Evolutionary conservation across 805 yeast species (phyloP).

Genomic region (Lipomyces oligophaga): DNA sequence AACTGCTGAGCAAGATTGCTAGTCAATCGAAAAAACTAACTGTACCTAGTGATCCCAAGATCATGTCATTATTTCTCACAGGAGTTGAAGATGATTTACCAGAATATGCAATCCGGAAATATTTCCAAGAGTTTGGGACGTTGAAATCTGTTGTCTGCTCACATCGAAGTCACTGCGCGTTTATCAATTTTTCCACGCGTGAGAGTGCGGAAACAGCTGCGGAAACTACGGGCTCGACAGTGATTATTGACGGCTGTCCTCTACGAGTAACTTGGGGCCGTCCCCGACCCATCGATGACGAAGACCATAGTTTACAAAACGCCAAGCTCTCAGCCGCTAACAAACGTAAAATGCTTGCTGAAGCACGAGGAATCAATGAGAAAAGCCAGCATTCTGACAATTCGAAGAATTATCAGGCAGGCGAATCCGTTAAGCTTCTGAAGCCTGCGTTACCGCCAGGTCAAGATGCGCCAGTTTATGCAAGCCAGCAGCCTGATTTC

Average conservation of each 20-base stretch:
- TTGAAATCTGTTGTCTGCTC: slow-evolving; percentile 49
- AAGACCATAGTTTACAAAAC: slow-evolving; percentile 16
- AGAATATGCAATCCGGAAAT: slow-evolving; percentile 55
- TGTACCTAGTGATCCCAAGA: slow-evolving; percentile 42
- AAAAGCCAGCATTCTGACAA: background rate
- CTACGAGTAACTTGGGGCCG: slow-evolving; percentile 32
- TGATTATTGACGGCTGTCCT: slow-evolving; percentile 28
- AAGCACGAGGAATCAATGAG: slow-evolving; percentile 16
- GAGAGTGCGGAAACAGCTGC: slow-evolving; percentile 50
- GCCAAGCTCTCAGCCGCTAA: slow-evolving; percentile 24
- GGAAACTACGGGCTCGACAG: slow-evolving; percentile 19
- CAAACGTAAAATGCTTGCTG: slow-evolving; percentile 20
- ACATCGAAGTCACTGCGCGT: slow-evolving; percentile 63
- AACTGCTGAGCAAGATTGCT: slow-evolving; percentile 60
- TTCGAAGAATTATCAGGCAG: too few relatives aligned
- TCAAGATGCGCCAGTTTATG: slow-evolving; percentile 13
- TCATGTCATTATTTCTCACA: slow-evolving; percentile 66
- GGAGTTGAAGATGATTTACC: slow-evolving; percentile 68
- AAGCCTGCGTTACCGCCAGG: slow-evolving; percentile 22
- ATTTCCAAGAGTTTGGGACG: slow-evolving; percentile 47
- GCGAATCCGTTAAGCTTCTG: background rate
- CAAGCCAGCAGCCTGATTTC: slow-evolving; percentile 22
- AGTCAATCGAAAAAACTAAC: slow-evolving; percentile 40
- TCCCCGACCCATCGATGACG: slow-evolving; percentile 31
- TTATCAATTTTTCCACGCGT: slow-evolving; percentile 50